phyloP scores from a whole-genome alignment of 2,329 filamentous ascomycete genomes.

The Cadophora sp. region DNA sequence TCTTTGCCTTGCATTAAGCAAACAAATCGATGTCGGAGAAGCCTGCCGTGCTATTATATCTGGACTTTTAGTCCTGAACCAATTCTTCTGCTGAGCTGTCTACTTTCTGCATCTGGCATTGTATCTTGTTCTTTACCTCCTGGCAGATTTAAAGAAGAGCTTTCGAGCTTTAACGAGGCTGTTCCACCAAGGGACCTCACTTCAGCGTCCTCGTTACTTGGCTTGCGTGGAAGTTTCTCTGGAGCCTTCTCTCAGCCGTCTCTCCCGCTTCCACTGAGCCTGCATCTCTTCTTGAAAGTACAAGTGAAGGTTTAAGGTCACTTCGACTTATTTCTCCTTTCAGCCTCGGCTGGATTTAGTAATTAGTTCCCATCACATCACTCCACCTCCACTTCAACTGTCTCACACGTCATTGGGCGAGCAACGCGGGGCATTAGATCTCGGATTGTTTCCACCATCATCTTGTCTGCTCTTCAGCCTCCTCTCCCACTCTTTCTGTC shows the following conservation, averaged over 20 bases:
- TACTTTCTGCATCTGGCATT: not conserved
- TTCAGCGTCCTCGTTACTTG: not conserved
- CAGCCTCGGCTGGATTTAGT: slow-evolving; percentile 6
- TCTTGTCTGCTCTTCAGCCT: slow-evolving; percentile 4
- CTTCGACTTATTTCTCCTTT: not conserved
- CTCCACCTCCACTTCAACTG: not conserved
- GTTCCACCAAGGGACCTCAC: not conserved
- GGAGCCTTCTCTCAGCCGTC: not conserved
- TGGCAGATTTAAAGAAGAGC: not conserved
- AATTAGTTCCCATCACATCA: not conserved
- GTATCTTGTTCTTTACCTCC: not conserved
- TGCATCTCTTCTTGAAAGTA: not conserved
- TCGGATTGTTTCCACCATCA: not conserved
- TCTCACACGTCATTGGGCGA: slow-evolving; percentile 22
- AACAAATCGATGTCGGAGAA: not conserved
- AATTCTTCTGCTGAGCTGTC: not conserved
- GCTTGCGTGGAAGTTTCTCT: slow-evolving; percentile 2
- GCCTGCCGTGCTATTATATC: not conserved
- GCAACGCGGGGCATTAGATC: slow-evolving; percentile 9
- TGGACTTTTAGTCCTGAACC: not conserved
- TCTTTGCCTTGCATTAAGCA: not conserved
- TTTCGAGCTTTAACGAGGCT: not conserved
- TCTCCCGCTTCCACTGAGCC: not conserved
- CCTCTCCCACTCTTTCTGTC: not conserved
- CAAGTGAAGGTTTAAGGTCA: not conserved